Conservation (phyloP, 768 basidiomycete genomes). For the Rhizopogon rudus region DNA sequence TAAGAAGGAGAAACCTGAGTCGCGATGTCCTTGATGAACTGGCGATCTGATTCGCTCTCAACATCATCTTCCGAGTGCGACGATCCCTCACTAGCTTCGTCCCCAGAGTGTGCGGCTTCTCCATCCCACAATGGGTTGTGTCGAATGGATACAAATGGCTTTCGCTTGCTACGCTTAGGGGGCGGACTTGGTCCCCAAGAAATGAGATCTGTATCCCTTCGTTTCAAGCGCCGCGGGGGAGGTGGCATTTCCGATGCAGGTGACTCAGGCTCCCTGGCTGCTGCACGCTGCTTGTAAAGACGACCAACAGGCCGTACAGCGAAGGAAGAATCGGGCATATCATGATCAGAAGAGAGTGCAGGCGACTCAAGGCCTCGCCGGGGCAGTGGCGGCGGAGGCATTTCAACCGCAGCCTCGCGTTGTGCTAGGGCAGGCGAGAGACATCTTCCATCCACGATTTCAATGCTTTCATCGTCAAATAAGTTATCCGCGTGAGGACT, state of each 20-base stretch:
- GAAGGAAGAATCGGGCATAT: constrained; percentile 37
- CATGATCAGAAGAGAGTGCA: constrained; percentile 14
- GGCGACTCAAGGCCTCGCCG: constrained; percentile 15
- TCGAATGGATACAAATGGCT: constrained; percentile 29
- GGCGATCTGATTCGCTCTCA: constrained; percentile 63
- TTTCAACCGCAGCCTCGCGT: constrained; percentile 12
- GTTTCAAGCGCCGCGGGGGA: constrained; percentile 22
- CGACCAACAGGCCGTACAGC: constrained; percentile 37
- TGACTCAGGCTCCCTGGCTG: constrained; percentile 19
- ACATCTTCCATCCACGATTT: constrained; percentile 19
- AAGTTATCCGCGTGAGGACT: neutral
- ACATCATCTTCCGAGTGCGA: constrained; percentile 47
- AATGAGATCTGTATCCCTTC: constrained; percentile 22
- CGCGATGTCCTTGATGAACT: constrained; percentile 59
- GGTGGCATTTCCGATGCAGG: constrained; percentile 29
- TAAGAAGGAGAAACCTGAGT: constrained; percentile 72
- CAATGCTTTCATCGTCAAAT: constrained; percentile 19
- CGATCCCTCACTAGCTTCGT: constrained; percentile 63
- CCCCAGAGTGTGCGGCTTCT: constrained; percentile 76
- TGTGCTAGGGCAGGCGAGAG: constrained; percentile 4
- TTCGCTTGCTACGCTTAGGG: constrained; percentile 11
- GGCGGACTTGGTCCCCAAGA: constrained; percentile 16
- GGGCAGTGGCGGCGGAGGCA: constrained; percentile 33
- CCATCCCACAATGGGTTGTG: constrained; percentile 53
- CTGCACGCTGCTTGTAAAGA: constrained; percentile 20